phyloP scores from a whole-genome alignment of 257 asterid genomes.

The Ajuga chamaepitys region DNA sequence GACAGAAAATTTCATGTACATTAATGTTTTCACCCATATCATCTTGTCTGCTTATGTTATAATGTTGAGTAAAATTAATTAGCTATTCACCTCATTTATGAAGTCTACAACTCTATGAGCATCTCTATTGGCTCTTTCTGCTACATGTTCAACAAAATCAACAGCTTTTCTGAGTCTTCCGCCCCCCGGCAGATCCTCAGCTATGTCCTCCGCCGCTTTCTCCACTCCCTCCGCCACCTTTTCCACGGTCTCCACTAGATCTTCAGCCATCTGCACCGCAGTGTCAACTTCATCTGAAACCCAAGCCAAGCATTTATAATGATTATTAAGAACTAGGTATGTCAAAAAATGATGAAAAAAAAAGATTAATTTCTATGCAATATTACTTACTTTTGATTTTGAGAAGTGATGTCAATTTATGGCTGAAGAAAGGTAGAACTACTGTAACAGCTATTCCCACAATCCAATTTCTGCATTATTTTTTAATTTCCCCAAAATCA shows the following conservation, averaged over 20 bases:
- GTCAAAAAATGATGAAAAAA: background rate
- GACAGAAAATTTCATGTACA: no score
- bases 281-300: slow-evolving; percentile 39
- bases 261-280: slow-evolving; percentile 36
- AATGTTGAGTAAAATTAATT: background rate
- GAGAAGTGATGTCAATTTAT: slow-evolving; percentile 25
- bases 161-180: slow-evolving; percentile 29
- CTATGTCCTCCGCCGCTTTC: slow-evolving; percentile 35
- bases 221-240: slow-evolving; percentile 47
- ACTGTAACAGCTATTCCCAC: slow-evolving; percentile 19
- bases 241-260: slow-evolving; percentile 39
- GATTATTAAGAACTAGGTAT: background rate
- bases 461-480: slow-evolving; percentile 24
- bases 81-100: slow-evolving; percentile 36
- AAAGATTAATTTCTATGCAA: no score
- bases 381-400: slow-evolving; percentile 23
- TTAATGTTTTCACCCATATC: no score
- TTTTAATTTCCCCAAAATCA: background rate
- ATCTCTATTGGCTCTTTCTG: slow-evolving; percentile 34
- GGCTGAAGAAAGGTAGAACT: slow-evolving; percentile 22
- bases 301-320: background rate
- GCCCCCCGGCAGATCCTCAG: slow-evolving; percentile 42
- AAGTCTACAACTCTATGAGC: slow-evolving; percentile 38
- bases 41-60: background rate
- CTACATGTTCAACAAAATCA: slow-evolving; percentile 39